Evolutionary conservation across 768 basidiomycete species (phyloP), one percentile per base, ranked within the genome.

Genomic region (Melanogaster broomeanus): DNA sequence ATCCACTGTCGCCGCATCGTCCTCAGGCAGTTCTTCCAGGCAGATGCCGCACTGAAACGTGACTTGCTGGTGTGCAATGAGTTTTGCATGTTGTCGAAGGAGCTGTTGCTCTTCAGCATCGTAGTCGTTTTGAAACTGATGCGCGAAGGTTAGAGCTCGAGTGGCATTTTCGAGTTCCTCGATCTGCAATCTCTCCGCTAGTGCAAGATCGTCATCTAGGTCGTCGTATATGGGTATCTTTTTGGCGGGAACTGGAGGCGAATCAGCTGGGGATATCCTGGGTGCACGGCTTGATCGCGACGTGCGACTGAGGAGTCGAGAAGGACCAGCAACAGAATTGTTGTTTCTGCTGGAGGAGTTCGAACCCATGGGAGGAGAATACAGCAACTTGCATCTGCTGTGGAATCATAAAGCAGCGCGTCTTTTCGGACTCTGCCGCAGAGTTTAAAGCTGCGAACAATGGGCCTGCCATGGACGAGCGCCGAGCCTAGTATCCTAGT

Each of bases 41-140:
- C 86, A 88, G 33, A 87, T 71, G 10, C 71, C 69, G 57, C 87
- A 88, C 35, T 73, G 63, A 50, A 84, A 85, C 18, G 49, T 63
- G 38, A 21, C 24, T 35, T 76, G 79, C 4, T 57, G 41, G 11
- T 49, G 28, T 9, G 38, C 55, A 15, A 56, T 42, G 7, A 80
- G 71, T 3, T 63, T 60, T 12, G 52, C 52, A 1, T 63, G 57
- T 52, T 82, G 74, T 6, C 41, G 56, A 16, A 64, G 62, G 30
- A 82, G 67, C 2, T 49, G 61, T 12, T 39, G 41, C 46, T 79
- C 66, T 62, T 82, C 81, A 4, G 61, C 62, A 33, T 79, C 75
- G 25, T 68, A 77, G 31, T 67, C 54, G 2, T 53, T 51, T 55
- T 79, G 78, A 45, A 70, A 57, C 34, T 63, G 45, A 18, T 51